Conservation (phyloP, 352 stramenopile genomes). For the Globisporangium middletonii region DNA sequence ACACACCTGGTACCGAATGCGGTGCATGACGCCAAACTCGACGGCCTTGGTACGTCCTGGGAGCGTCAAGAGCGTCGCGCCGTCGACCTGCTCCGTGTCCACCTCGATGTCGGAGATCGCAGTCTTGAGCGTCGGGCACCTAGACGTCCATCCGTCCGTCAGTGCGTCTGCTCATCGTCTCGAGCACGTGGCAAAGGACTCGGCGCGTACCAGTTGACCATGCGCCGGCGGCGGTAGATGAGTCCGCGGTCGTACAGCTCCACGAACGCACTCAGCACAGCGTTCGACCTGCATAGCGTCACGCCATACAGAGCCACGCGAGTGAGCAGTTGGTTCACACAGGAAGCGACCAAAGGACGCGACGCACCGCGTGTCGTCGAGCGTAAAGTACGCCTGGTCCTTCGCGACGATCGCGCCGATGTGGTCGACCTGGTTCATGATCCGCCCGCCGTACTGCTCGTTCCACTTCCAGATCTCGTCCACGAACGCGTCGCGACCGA, state of each 20-base stretch:
- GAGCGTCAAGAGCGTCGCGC: constrained; percentile 60
- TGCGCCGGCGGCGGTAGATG: constrained; percentile 93
- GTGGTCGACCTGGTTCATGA: constrained; percentile 93
- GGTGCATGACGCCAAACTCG: constrained; percentile 85
- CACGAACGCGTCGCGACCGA: constrained; percentile 97
- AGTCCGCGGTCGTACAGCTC: constrained; percentile 96
- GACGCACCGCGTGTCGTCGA: constrained; percentile 92
- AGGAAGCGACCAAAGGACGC: constrained; percentile 18
- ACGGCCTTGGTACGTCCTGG: constrained; percentile 65
- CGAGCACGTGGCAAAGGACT: neutral
- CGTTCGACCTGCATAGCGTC: constrained; percentile 24
- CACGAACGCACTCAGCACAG: constrained; percentile 65
- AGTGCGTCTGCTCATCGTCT: neutral
- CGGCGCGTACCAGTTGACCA: constrained; percentile 97
- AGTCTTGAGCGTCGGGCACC: constrained; percentile 91
- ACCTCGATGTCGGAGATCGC: constrained; percentile 97
- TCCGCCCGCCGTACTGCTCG: constrained; percentile 94
- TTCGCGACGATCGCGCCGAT: constrained; percentile 96
- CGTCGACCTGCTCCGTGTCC: constrained; percentile 96
- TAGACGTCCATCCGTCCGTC: constrained; percentile 5
- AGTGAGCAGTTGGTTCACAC: neutral
- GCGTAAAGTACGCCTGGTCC: constrained; percentile 96
- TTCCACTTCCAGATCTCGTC: constrained; percentile 98
- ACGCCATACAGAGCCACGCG: neutral
- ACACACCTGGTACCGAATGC: constrained; percentile 73